These are phyloP conservation scores for Chlamydomonas applanata DNA, from an alignment of 139 green algal species.

Conservation along the genomic window DNA sequence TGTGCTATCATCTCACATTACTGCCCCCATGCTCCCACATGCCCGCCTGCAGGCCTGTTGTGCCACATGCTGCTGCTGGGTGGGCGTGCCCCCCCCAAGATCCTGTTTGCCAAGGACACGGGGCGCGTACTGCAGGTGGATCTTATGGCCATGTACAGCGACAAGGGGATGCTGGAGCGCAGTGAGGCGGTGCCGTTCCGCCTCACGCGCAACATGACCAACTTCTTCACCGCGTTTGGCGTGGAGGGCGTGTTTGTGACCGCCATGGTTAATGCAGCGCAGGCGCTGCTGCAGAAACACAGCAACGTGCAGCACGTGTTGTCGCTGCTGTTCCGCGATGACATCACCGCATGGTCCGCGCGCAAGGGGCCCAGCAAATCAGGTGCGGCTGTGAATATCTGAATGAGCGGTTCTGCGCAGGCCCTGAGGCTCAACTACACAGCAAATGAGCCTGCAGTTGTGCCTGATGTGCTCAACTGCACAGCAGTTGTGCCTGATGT, in stretches of 20 bases:
- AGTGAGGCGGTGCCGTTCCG: constrained; percentile 76
- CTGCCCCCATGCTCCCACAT: background rate
- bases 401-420: too few species aligned
- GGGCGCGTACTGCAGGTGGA: constrained; percentile 87
- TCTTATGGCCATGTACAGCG: constrained; percentile 73
- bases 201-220: constrained; percentile 93
- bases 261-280: constrained; percentile 61
- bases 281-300: constrained; percentile 38
- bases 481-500: background rate
- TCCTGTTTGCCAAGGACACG: constrained; percentile 84
- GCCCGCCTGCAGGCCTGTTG: constrained; percentile 53
- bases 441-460: too few species aligned
- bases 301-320: constrained; percentile 62
- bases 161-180: constrained; percentile 59
- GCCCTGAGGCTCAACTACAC: too few species aligned
- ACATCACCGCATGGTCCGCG: constrained; percentile 21
- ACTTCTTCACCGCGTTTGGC: constrained; percentile 94
- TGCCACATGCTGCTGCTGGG: constrained; percentile 85
- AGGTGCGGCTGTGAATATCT: background rate
- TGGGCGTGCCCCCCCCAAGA: constrained; percentile 84
- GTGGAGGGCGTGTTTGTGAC: constrained; percentile 82
- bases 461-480: background rate
- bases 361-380: constrained; percentile 5
- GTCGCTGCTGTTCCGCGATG: constrained; percentile 83
- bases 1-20: background rate